Base-by-base conservation (phyloP, 257 asterid species). In the Nicotiana undulata region DNA sequence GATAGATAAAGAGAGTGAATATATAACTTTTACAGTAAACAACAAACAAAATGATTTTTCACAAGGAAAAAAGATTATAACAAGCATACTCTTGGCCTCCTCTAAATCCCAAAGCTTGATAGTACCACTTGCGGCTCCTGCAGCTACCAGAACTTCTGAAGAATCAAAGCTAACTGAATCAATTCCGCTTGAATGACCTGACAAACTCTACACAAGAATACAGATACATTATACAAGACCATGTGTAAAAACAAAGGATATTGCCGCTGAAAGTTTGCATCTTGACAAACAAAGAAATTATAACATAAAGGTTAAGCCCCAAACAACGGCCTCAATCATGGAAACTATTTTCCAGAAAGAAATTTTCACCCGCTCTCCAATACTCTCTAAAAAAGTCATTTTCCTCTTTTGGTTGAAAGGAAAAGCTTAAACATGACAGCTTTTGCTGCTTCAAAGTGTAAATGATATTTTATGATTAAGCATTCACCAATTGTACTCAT, bases 41-140 rank as follows among this genome's bases (percentile, higher is more conserved):
- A 77, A n/a, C 37, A 76, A 77, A 7, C 46, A 66, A 80, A 51
- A 3, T 13, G 34, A 37, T 2, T 11, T 9, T 22, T 37, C 37
- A 63, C 32, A 63, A n/a, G 81, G 32, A 75, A 79, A 58, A 32
- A 34, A 78, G 40, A 80, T 28, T 51, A 63, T 70, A 83, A 66
- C 63, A 81, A 79, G 79, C 91, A 83, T 93, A 95, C 99, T 89
- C 90, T 93, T 95, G 79, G 98, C 98, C 90, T 95, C 99, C 90
- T 92, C 99, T 85, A 95, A 88, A 88, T 95, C 99, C 98, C 98
- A 95, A 82, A 95, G 97, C 90, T 95, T 95, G 87, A 95, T 88
- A 81, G 99, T 95, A 63, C 99, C 99, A 86, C 98, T 95, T 46
- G 99, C 99, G 84, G 99, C 96, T 77, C 98, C 99, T 44, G 98